A percentile compares a stretch with the other conserved stretches of the same genome.
Evolutionary conservation across 2,329 filamentous ascomycete genomes (phyloP).

Genomic region (Falciphora oryzae): DNA sequence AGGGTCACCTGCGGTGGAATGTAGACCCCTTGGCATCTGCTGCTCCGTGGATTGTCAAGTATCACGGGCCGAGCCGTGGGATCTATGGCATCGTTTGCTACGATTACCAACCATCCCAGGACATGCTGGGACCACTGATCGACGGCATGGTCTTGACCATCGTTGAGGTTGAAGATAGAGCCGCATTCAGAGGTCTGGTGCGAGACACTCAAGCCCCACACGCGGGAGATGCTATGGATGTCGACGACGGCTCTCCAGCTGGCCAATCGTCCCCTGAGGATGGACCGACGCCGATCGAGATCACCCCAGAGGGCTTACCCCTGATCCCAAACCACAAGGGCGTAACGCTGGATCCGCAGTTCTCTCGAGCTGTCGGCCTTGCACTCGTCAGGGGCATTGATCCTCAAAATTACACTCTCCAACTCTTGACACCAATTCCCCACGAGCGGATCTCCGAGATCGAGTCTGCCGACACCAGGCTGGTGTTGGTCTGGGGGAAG

Average conservation of each 20-base stretch:
- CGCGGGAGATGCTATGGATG: slow-evolving; percentile 16
- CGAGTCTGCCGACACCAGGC: slow-evolving; percentile 35
- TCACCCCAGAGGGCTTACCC: slow-evolving; percentile 51
- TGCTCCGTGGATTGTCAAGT: slow-evolving; percentile 58
- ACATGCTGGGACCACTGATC: slow-evolving; percentile 57
- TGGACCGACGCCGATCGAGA: slow-evolving; percentile 23
- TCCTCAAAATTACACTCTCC: slow-evolving; percentile 42
- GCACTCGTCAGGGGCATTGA: slow-evolving; percentile 69
- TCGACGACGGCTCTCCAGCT: slow-evolving; percentile 11
- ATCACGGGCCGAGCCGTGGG: slow-evolving; percentile 42
- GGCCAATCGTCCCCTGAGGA: slow-evolving; percentile 2
- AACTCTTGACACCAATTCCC: slow-evolving; percentile 59
- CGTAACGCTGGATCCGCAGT: slow-evolving; percentile 52
- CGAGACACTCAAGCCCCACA: background rate
- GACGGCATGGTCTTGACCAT: slow-evolving; percentile 66
- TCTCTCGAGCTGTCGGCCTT: slow-evolving; percentile 56
- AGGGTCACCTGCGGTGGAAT: slow-evolving; percentile 37
- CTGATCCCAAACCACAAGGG: slow-evolving; percentile 51
- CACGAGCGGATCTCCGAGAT: slow-evolving; percentile 33
- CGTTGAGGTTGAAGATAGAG: slow-evolving; percentile 51
- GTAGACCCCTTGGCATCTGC: slow-evolving; percentile 48
- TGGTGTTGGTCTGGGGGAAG: slow-evolving; percentile 62
- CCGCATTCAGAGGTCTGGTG: slow-evolving; percentile 36
- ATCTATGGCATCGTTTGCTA: slow-evolving; percentile 64
- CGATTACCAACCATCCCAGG: slow-evolving; percentile 54